Conservation (phyloP, 2,329 filamentous ascomycete species). For the Botrytis fragariae region DNA sequence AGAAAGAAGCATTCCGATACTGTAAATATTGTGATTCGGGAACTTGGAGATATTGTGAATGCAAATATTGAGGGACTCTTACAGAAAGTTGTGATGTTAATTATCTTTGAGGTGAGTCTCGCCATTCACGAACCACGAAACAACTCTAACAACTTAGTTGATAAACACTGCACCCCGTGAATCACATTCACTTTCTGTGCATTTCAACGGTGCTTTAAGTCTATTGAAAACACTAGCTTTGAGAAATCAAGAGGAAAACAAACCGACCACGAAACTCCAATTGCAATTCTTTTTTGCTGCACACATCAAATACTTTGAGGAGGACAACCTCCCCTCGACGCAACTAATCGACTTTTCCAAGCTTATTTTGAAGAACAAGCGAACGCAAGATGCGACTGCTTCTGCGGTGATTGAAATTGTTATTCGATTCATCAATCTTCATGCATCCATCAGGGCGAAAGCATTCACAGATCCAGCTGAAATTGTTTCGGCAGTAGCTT, state of each 20-base stretch:
- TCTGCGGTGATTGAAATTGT: slow-evolving; percentile 16
- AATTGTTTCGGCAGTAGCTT: slow-evolving; percentile 22
- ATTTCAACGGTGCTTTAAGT: slow-evolving; percentile 29
- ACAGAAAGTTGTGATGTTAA: slow-evolving; percentile 52
- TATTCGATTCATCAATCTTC: slow-evolving; percentile 24
- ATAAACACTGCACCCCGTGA: slow-evolving; percentile 26
- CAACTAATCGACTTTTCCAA: neutral
- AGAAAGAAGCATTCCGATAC: slow-evolving; percentile 51
- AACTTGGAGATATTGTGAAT: slow-evolving; percentile 45
- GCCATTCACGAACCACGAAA: neutral
- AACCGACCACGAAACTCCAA: neutral
- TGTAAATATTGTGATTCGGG: slow-evolving; percentile 47
- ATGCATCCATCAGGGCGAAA: slow-evolving; percentile 20
- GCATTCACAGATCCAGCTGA: slow-evolving; percentile 1
- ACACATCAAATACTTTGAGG: slow-evolving; percentile 5
- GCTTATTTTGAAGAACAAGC: neutral
- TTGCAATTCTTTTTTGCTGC: slow-evolving; percentile 6
- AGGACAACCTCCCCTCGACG: neutral
- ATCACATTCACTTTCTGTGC: slow-evolving; percentile 23
- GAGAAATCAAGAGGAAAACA: neutral
- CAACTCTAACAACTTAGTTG: neutral
- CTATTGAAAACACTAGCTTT: slow-evolving; percentile 26
- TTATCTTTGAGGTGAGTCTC: slow-evolving; percentile 46
- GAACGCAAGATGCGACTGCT: neutral
- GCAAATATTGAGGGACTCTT: slow-evolving; percentile 51